Conservation (phyloP, 495 filamentous ascomycete species). For the Neurospora sp. region DNA sequence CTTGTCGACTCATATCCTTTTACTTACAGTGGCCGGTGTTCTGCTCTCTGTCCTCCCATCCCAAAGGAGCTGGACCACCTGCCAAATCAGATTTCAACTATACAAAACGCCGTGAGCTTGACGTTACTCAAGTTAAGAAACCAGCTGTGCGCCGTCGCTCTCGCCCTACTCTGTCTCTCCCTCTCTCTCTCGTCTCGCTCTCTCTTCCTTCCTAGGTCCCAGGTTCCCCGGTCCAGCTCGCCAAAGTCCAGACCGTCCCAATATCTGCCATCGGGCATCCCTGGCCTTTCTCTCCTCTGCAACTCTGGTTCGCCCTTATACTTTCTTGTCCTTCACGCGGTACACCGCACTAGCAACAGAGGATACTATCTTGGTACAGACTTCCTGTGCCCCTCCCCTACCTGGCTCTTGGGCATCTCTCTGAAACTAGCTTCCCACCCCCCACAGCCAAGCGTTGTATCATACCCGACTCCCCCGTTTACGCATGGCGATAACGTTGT, state of each 20-base stretch:
- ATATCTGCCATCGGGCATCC: neutral
- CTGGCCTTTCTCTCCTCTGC: neutral
- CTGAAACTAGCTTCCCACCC: conserved; percentile 9
- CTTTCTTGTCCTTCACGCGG: conserved; percentile 1
- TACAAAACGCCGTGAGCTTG: neutral
- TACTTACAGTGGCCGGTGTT: neutral
- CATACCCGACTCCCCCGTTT: neutral
- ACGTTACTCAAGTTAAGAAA: neutral
- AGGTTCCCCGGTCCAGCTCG: neutral
- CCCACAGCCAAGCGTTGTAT: conserved; percentile 1
- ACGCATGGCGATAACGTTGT: conserved; percentile 25
- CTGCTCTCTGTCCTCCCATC: neutral
- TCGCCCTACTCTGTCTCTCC: neutral
- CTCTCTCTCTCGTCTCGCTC: neutral
- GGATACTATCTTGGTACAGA: conserved; percentile 2
- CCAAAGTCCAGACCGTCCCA: neutral
- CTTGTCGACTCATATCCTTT: neutral
- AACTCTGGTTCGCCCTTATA: conserved; percentile 1
- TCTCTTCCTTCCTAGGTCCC: neutral
- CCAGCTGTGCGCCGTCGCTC: neutral
- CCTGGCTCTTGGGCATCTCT: conserved; percentile 3
- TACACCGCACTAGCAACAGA: neutral
- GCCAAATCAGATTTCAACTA: neutral
- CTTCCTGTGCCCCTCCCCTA: conserved; percentile 3
- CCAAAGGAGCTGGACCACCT: neutral